Conservation (phyloP, 202 grass and related monocot genomes). For the Saccharum hybrid region DNA sequence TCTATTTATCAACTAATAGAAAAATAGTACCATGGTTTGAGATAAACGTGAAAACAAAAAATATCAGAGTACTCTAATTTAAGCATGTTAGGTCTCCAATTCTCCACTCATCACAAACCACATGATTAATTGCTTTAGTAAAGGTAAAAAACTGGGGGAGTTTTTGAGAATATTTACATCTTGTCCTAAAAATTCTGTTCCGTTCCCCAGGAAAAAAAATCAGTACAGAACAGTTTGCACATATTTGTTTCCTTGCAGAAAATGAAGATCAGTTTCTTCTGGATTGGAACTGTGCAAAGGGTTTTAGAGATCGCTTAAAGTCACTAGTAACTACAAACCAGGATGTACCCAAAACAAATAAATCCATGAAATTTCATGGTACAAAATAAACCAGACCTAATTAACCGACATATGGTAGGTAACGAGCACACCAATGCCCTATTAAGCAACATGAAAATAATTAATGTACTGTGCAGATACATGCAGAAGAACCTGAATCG, state of each 20-base stretch:
- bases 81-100: constrained; percentile 18
- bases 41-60: constrained; percentile 5
- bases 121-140: neutral
- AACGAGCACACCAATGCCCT: neutral
- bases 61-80: constrained; percentile 10
- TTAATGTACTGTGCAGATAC: constrained; percentile 1
- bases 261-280: neutral
- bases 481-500: constrained; percentile 13
- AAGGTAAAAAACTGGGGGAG: neutral
- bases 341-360: constrained; percentile 7
- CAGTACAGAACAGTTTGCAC: neutral
- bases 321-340: constrained; percentile 4
- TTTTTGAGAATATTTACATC: neutral
- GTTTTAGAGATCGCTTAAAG: neutral
- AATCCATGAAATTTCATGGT: constrained; percentile 6
- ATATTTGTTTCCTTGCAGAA: constrained; percentile 21
- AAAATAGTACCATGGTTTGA: neutral
- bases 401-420: constrained; percentile 14
- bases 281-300: neutral
- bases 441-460: neutral
- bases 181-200: neutral
- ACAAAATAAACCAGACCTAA: constrained; percentile 12
- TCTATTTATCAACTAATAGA: neutral
- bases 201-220: too few relatives aligned
- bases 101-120: neutral